phyloP scores from a whole-genome alignment of 768 basidiomycete genomes.

The Termitomyces sp. region DNA sequence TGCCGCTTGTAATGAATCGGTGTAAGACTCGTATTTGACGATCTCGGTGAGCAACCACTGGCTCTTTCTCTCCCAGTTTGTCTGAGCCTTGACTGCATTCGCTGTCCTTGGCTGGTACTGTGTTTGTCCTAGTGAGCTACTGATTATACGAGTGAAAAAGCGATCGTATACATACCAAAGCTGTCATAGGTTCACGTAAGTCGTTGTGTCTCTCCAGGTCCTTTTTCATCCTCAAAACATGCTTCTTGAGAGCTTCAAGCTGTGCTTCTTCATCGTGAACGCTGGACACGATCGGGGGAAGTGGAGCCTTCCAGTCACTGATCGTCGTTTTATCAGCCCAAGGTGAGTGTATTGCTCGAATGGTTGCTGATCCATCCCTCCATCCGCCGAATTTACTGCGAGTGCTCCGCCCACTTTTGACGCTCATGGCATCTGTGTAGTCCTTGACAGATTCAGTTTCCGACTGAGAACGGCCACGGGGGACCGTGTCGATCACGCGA shows the following conservation, averaged over 20 bases:
- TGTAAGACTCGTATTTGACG: constrained; percentile 94
- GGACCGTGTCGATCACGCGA: constrained; percentile 54
- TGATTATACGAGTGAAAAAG: background rate
- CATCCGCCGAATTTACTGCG: constrained; percentile 68
- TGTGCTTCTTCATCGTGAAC: constrained; percentile 91
- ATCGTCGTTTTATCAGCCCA: constrained; percentile 74
- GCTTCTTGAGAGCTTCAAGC: constrained; percentile 82
- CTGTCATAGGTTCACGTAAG: constrained; percentile 76
- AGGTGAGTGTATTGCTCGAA: constrained; percentile 66
- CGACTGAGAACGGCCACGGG: constrained; percentile 51
- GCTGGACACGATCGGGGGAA: constrained; percentile 80
- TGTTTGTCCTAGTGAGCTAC: constrained; percentile 7
- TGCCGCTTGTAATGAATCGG: constrained; percentile 81
- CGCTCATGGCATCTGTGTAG: constrained; percentile 62
- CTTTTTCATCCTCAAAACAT: constrained; percentile 68
- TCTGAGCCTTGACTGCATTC: constrained; percentile 70
- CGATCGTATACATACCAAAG: constrained; percentile 48
- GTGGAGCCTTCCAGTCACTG: constrained; percentile 93
- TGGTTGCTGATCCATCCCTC: constrained; percentile 62
- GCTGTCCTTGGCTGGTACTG: constrained; percentile 79
- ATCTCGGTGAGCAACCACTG: constrained; percentile 88
- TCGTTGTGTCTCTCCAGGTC: constrained; percentile 85
- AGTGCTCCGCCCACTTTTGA: constrained; percentile 71
- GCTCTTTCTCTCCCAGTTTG: constrained; percentile 93
- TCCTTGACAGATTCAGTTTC: constrained; percentile 53